These are phyloP conservation scores for Phytophthora nicotianae DNA, from an alignment of 352 stramenopile genomes.

Conservation along the genomic window DNA sequence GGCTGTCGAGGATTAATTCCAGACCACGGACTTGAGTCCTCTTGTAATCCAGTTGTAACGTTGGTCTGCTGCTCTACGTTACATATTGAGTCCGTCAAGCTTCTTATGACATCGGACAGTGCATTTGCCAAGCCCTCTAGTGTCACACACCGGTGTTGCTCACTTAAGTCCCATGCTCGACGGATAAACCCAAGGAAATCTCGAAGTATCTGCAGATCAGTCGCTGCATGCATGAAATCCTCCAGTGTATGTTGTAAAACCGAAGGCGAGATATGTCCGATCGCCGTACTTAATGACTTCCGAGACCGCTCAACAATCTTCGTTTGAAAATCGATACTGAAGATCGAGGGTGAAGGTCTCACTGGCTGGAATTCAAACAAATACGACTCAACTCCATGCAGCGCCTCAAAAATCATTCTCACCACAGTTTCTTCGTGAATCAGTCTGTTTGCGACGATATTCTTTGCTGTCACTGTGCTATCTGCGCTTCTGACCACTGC, in stretches of 20 bases:
- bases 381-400: constrained; percentile 54
- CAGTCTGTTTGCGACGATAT: constrained; percentile 25
- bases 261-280: constrained; percentile 59
- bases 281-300: constrained; percentile 27
- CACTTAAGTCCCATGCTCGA: constrained; percentile 11
- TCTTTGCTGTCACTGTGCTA: neutral
- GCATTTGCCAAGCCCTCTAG: constrained; percentile 61
- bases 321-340: constrained; percentile 44
- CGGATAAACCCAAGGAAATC: constrained; percentile 41
- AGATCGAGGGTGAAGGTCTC: constrained; percentile 22
- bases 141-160: constrained; percentile 34
- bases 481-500: constrained; percentile 25
- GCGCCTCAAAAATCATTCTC: constrained; percentile 57
- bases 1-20: constrained; percentile 29
- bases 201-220: constrained; percentile 60
- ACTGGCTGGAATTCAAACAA: constrained; percentile 48
- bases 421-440: constrained; percentile 61
- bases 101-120: constrained; percentile 36
- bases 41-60: neutral
- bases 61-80: constrained; percentile 29
- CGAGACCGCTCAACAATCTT: constrained; percentile 32
- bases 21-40: constrained; percentile 31
- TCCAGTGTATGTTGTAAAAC: constrained; percentile 42
- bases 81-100: constrained; percentile 31
- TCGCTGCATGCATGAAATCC: constrained; percentile 37